These are phyloP conservation scores for Fusarium redolens DNA, from an alignment of 2,329 filamentous ascomycete genomes.

Conservation along the genomic window DNA sequence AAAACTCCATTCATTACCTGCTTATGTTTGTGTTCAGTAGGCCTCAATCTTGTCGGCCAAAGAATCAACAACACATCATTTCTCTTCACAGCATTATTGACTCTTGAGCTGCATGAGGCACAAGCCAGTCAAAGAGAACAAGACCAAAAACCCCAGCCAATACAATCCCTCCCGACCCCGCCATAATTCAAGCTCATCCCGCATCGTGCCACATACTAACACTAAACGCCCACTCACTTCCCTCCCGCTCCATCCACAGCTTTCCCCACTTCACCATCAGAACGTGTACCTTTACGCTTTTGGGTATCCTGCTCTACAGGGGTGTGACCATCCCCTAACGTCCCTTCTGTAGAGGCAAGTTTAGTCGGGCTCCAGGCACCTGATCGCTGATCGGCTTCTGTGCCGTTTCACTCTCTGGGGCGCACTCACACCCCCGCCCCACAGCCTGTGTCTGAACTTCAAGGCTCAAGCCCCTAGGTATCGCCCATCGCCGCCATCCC, in stretches of 20 bases:
- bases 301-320: constrained; percentile 2
- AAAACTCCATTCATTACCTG: not conserved
- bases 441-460: constrained; percentile 7
- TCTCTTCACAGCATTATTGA: not conserved
- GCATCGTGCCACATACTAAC: constrained; percentile 29
- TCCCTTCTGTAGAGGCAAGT: constrained; percentile 10
- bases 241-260: constrained; percentile 12
- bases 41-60: not conserved
- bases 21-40: not conserved
- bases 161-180: constrained; percentile 30
- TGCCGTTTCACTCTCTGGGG: constrained; percentile 9
- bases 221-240: constrained; percentile 5
- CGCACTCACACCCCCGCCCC: constrained; percentile 39
- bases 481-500: constrained; percentile 32
- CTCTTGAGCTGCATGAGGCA: not conserved
- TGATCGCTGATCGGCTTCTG: constrained; percentile 35
- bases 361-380: constrained; percentile 12
- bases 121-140: not conserved
- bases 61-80: constrained; percentile 7
- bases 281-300: constrained; percentile 7
- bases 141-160: constrained; percentile 10
- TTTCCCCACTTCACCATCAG: constrained; percentile 10
- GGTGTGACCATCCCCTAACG: not conserved
- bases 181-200: constrained; percentile 34
- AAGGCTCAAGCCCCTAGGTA: not conserved